Base-by-base conservation (phyloP, 306 rosid species). In the Lagenaria siceraria region DNA sequence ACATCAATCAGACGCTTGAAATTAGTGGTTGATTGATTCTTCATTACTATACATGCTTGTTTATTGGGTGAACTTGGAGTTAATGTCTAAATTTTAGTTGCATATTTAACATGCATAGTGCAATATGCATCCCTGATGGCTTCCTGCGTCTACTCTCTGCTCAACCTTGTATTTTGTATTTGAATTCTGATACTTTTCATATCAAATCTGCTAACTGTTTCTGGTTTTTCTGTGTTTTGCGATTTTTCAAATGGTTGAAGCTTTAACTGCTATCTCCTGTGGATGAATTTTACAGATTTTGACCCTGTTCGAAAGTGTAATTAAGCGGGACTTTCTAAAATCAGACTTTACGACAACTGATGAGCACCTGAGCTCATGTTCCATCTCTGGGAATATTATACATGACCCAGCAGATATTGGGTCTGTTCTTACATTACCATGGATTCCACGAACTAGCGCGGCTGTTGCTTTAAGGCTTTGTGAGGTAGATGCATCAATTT, bases 371-470 rank as follows among this genome's bases (percentile, higher is more conserved):
- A 88, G 92, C 63, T 80, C 87, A 54, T 69, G 82, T 81, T 84
- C 81, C 68, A 69, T 79, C 82, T 74, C 83, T 5, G 83, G 77
- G 62, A 68, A 24, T 80, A 82, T 86, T 80, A 76, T 75, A 33
- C 81, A 25, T 78, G 82, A 87, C 78, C 80, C 75, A 64, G 62
- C 78, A 40, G 91, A 83, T 77, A 80, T 79, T 56, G 89, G 86
- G 53, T 85, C 91, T 15, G 81, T 89, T 78, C 78, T 83, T 78
- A 75, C 88, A 63, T 93, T 92, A 84, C 99, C 99, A 69, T 96
- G 99, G 99, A 81, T 96, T 60, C 98, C 99, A 42, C 89, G 82
- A 80, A 96, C 96, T 51, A 82, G 86, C 66, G 93, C 98, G 58
- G 99, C 99, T 78, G 82, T 96, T 82, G 90, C 93, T 81, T 81